Conservation (phyloP, 2,329 filamentous ascomycete species). For the Bipolaris victoriae region DNA sequence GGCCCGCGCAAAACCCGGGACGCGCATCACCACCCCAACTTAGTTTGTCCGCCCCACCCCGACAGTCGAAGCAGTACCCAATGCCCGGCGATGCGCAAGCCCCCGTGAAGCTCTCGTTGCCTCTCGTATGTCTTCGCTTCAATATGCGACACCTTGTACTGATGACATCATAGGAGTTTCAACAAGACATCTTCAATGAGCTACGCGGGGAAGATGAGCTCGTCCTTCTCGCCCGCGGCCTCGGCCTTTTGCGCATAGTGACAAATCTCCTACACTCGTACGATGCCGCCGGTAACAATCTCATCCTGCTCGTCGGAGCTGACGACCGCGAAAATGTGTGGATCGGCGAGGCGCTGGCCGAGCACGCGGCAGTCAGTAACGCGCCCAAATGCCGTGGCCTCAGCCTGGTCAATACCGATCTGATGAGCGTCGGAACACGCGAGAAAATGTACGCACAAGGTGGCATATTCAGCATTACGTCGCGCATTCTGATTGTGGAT, state of each 20-base stretch:
- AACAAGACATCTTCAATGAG: conserved; percentile 85
- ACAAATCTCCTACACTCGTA: conserved; percentile 98
- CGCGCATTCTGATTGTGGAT: conserved; percentile 92
- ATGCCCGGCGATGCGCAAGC: conserved; percentile 52
- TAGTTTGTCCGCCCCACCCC: conserved; percentile 22
- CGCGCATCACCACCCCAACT: conserved; percentile 27
- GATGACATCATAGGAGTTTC: conserved; percentile 69
- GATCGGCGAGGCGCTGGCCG: conserved; percentile 94
- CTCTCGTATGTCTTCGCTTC: conserved; percentile 61
- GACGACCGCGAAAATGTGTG: conserved; percentile 94
- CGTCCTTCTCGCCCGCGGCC: conserved; percentile 86
- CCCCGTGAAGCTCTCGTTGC: conserved; percentile 81
- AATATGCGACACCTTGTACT: conserved; percentile 13
- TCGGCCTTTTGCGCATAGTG: conserved; percentile 88
- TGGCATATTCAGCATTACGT: conserved; percentile 95
- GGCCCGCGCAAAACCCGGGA: conserved; percentile 15
- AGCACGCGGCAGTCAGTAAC: conserved; percentile 90
- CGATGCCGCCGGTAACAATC: conserved; percentile 91
- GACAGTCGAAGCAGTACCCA: conserved; percentile 25
- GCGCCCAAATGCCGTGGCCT: conserved; percentile 82
- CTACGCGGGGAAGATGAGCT: conserved; percentile 86
- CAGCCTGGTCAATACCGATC: conserved; percentile 91
- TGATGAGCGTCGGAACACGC: conserved; percentile 81
- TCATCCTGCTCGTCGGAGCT: conserved; percentile 87
- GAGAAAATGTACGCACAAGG: conserved; percentile 91